These are phyloP conservation scores for Aspergillus avenaceus DNA, from an alignment of 495 filamentous ascomycete species.

Conservation along the genomic window DNA sequence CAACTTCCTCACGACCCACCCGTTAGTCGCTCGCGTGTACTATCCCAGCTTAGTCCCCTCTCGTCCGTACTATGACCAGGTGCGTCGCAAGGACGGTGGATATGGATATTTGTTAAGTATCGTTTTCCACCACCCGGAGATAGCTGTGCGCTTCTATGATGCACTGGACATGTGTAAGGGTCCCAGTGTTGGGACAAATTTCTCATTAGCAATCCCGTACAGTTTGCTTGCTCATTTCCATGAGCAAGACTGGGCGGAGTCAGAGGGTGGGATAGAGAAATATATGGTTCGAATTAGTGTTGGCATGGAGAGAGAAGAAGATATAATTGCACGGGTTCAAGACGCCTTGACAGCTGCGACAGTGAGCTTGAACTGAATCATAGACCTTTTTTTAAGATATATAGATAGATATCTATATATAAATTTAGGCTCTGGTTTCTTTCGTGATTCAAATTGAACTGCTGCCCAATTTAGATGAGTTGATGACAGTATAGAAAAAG, in stretches of 20 bases:
- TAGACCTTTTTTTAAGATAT: too few relatives aligned
- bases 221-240: constrained; percentile 11
- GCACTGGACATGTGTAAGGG: constrained; percentile 19
- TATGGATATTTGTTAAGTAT: constrained; percentile 18
- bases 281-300: constrained; percentile 21
- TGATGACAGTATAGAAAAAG: not conserved
- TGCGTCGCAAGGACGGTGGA: constrained; percentile 10
- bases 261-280: constrained; percentile 10
- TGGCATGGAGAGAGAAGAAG: constrained; percentile 15
- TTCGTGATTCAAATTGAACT: too few relatives aligned
- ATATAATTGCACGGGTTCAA: not conserved
- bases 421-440: too few relatives aligned
- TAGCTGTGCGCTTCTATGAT: constrained; percentile 18
- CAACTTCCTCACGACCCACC: constrained; percentile 10
- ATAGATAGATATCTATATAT: too few relatives aligned
- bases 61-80: constrained; percentile 11
- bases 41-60: constrained; percentile 12
- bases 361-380: not conserved
- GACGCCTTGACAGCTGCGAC: not conserved
- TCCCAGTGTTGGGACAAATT: constrained; percentile 23
- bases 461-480: too few relatives aligned
- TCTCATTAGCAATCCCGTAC: constrained; percentile 16
- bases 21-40: constrained; percentile 8
- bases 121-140: constrained; percentile 10
- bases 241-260: constrained; percentile 20